Percentiles rank a stretch among this genome's conserved stretches.
phyloP scores from a whole-genome alignment of 2,329 filamentous ascomycete species.

The Fusarium phyllophilum region DNA sequence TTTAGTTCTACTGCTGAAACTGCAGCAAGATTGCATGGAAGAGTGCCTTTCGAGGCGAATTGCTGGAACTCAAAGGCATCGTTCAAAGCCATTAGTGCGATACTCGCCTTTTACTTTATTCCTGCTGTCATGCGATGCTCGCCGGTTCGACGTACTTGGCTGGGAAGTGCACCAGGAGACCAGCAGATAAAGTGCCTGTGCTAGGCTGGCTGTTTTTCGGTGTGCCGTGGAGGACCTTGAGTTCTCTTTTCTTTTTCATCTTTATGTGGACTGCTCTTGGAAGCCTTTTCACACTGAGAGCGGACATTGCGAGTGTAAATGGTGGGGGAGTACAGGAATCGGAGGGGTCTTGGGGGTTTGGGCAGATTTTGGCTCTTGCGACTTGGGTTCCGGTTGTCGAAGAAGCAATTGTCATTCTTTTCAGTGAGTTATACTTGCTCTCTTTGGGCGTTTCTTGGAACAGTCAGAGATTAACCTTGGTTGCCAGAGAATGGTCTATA shows the following conservation, averaged over 20 bases:
- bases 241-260: fast-evolving
- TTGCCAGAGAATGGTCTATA: neutral
- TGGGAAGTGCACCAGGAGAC: neutral
- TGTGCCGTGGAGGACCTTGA: neutral
- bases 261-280: neutral
- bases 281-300: fast-evolving
- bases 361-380: neutral
- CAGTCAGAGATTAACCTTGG: fast-evolving
- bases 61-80: neutral
- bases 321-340: neutral
- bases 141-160: neutral
- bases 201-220: neutral
- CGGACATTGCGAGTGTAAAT: neutral
- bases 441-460: fast-evolving
- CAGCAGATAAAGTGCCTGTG: neutral
- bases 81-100: fast-evolving
- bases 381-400: neutral
- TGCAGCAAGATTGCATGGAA: neutral
- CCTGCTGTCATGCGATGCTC: fast-evolving
- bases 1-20: neutral
- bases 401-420: neutral
- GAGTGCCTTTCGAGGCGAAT: neutral
- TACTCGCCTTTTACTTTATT: fast-evolving
- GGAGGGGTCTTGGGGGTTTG: neutral
- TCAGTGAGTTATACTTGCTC: fast-evolving